Evolutionary conservation across 768 basidiomycete genomes (phyloP), one percentile per base, ranked within the genome.

Genomic region (Podaxis carcinomalis): DNA sequence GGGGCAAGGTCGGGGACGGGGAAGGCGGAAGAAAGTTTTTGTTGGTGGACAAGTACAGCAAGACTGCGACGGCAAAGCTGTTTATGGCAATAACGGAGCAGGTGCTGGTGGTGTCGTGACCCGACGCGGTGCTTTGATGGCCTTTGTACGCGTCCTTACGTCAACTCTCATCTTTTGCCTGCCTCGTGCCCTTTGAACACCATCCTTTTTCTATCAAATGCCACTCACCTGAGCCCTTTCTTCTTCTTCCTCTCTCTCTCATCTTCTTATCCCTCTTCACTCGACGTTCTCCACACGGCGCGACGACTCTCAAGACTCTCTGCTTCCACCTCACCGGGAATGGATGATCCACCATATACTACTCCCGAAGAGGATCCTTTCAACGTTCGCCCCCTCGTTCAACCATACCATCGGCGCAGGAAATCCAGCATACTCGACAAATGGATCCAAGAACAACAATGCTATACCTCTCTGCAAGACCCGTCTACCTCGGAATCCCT

Each of bases 21-120:
- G 68, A 64, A 50, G 65, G 64, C 39, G 68, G 67, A 61, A 68
- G 67, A 40, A 67, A 66, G 60, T 87, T 86, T 68, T 75, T 70
- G 14, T 73, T 95, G 61, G 72, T 91, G 59, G 73, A 77, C 59
- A 75, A 78, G 65, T 96, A 96, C 71, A 65, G 77, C 67, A 73
- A 72, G 66, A 96, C 94, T 32, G 74, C 86, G 11, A 89, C 92
- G 1, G 83, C 83, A 44, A 81, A 78, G 70, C 70, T 94, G 21
- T 94, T 96, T 73, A 70, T 74, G 65, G 73, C 69, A 13, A 88
- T 96, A 59, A 76, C 81, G 37, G 64, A 56, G 37, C 67, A 64
- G n/a, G 59, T 75, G n/a, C n/a, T n/a, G 28, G 28, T 21, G 67
- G 66, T 28, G 46, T 49, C 51, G 27, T 46, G 66, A 59, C 56